Evolutionary conservation across 768 basidiomycete genomes (phyloP).

Genomic region (Auriscalpium vulgare): DNA sequence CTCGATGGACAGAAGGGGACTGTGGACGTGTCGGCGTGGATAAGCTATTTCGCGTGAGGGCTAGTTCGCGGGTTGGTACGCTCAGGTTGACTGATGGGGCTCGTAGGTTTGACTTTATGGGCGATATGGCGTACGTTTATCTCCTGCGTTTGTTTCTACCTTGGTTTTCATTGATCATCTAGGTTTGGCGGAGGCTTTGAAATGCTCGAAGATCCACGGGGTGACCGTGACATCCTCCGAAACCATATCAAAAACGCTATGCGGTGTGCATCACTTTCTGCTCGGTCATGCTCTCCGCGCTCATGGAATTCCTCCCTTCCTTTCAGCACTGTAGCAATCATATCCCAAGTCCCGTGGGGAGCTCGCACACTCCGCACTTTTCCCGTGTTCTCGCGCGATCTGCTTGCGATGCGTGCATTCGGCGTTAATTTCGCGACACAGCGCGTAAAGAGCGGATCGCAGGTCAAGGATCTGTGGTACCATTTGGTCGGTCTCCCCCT

Average conservation of each 20-base stretch:
- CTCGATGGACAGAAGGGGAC: not conserved
- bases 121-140: not conserved
- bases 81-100: not conserved
- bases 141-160: not conserved
- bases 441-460: not conserved
- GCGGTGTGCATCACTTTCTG: not conserved
- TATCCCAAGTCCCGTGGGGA: not conserved
- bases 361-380: not conserved
- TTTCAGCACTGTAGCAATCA: not conserved
- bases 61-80: not conserved
- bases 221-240: not conserved
- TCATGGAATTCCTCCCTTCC: not conserved
- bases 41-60: not conserved
- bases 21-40: not conserved
- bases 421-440: not conserved
- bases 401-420: not conserved
- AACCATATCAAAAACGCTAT: not conserved
- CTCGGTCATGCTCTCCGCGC: not conserved
- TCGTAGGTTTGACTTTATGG: not conserved
- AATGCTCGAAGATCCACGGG: not conserved
- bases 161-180: not conserved
- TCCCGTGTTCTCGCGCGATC: not conserved
- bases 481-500: no score
- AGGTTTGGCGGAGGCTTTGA: not conserved
- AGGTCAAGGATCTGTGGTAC: no score